A percentile compares a stretch with the other conserved stretches of the same genome.
Evolutionary conservation across 1,284 basidiomycete genomes (phyloP).

Genomic region (Meira miltonrushii): DNA sequence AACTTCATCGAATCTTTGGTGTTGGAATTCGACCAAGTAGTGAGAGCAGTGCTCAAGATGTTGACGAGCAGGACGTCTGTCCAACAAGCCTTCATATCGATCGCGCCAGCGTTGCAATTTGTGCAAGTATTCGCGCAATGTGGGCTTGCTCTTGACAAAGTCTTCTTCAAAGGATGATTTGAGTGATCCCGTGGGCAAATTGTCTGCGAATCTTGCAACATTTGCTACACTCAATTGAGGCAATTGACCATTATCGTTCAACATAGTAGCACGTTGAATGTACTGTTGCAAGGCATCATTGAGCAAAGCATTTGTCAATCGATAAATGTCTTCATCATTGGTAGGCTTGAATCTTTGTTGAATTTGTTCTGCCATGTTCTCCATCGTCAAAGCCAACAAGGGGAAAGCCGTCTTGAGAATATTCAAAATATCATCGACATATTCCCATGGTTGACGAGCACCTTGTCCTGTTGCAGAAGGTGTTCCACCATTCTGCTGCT

Average conservation of each 20-base stretch:
- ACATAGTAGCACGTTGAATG: slow-evolving; percentile 42
- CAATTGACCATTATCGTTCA: slow-evolving; percentile 69
- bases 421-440: slow-evolving; percentile 89
- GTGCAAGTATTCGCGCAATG: slow-evolving; percentile 79
- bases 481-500: slow-evolving; percentile 26
- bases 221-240: slow-evolving; percentile 60
- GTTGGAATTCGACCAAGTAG: slow-evolving; percentile 95
- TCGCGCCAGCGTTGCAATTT: slow-evolving; percentile 90
- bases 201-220: slow-evolving; percentile 68
- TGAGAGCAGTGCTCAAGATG: slow-evolving; percentile 86
- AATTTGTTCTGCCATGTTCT: slow-evolving; percentile 96
- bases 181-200: slow-evolving; percentile 50
- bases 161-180: slow-evolving; percentile 84
- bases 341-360: slow-evolving; percentile 82
- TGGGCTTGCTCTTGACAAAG: slow-evolving; percentile 75
- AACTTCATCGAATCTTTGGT: slow-evolving; percentile 95
- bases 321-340: slow-evolving; percentile 90
- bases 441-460: slow-evolving; percentile 73
- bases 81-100: slow-evolving; percentile 78
- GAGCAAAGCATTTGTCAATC: slow-evolving; percentile 77
- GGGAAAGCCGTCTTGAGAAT: slow-evolving; percentile 96
- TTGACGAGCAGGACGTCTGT: slow-evolving; percentile 74
- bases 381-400: slow-evolving; percentile 85
- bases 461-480: slow-evolving; percentile 14
- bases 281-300: slow-evolving; percentile 59